Evolutionary conservation across 2,329 filamentous ascomycete species (phyloP), one percentile per base, ranked within the genome.

Genomic region (Dactylellina parvicollis): DNA sequence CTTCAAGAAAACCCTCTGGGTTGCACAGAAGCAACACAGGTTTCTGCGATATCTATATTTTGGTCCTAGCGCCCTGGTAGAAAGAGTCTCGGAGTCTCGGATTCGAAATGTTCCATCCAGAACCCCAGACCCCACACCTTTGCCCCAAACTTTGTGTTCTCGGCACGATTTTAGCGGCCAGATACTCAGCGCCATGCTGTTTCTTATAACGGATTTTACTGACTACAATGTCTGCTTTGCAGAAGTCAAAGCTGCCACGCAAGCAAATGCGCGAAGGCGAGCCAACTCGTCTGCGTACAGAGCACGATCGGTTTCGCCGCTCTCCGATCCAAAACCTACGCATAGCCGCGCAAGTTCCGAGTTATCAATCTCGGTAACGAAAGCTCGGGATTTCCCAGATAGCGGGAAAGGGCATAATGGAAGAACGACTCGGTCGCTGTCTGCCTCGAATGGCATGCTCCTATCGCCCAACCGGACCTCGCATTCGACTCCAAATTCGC

Each of bases 261-360:
- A 66, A 40, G 60, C 60, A n/a, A 56, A 73, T 50, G 69, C 55
- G 46, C 87, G 88, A 77, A 82, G 89, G 24, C 86, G 90, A 77
- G 81, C 84, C 34, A 84, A 82, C 64, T 79, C 83, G 46, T 85
- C 87, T 75, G 78, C 81, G 64, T 79, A 81, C 61, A 83, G 82
- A 61, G 81, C 83, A 61, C 83, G 86, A 76, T 85, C 87, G 50
- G 87, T 78, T 89, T 84, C 81, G 90, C 69, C 69, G 18, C 50
- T 65, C 42, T 73, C 69, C 10, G 69, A 73, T 16, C 60, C 69
- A 18, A 73, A 73, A 20, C 60, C 69, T n/a, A 76, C 75, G 14
- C 88, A 90, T 80, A 89, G 86, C 78, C 87, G 89, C 76, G 87
- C 89, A 62, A 91, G 88, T 81, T 91, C 89, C 60, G 89, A 92